phyloP scores from a whole-genome alignment of 768 basidiomycete genomes.

The Lyophyllum decastes region DNA sequence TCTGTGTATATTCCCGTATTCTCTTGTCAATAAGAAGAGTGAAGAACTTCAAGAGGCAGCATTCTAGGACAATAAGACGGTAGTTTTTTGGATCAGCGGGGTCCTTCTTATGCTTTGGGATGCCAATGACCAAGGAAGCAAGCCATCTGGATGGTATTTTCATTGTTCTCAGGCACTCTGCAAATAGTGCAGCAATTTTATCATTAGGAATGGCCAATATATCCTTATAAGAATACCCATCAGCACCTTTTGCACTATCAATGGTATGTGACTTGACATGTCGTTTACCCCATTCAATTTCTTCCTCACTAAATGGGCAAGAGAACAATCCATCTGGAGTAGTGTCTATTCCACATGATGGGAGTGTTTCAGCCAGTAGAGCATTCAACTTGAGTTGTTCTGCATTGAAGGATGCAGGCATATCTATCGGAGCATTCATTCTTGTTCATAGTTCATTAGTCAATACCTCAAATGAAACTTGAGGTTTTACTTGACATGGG shows the following conservation, averaged over 20 bases:
- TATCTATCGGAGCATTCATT: background rate
- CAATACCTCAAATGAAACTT: background rate
- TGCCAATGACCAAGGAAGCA: background rate
- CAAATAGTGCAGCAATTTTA: background rate
- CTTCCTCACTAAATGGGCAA: too few species aligned
- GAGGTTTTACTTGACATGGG: background rate
- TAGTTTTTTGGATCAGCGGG: background rate
- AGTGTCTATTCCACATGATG: background rate
- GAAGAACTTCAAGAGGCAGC: background rate
- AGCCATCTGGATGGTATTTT: background rate
- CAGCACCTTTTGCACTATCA: background rate
- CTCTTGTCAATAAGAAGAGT: background rate
- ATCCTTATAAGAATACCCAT: background rate
- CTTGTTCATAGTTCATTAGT: background rate
- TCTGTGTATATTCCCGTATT: background rate
- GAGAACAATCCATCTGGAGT: background rate
- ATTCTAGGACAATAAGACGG: background rate
- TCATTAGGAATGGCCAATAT: background rate
- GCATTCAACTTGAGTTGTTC: too few species aligned
- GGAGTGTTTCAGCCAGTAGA: background rate
- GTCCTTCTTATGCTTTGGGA: slow-evolving; percentile 1
- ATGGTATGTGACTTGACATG: background rate
- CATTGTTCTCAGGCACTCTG: background rate
- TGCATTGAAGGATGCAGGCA: too few species aligned
- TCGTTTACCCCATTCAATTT: background rate